Base-by-base conservation (phyloP, 2,329 filamentous ascomycete species). In the Pestalotiopsis sp. region DNA sequence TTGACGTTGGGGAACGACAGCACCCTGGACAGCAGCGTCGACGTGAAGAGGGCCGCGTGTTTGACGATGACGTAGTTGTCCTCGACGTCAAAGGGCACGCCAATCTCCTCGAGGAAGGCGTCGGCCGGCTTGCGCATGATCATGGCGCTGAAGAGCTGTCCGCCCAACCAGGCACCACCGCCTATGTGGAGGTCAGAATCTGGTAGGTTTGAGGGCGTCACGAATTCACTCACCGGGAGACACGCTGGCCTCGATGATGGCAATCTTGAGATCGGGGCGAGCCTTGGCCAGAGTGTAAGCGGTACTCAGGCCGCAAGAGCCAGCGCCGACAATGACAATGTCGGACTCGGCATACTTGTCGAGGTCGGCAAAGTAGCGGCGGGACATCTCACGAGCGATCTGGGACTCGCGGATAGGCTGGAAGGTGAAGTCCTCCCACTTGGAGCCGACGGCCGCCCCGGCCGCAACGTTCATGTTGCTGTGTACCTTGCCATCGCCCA, bases 61-160 rank as follows among this genome's bases (percentile, higher is more conserved):
- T 96, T 97, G 79, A 97, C 94, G 1, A 97, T 93, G 14, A 98
- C 94, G 74, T 92, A 96, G 82, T 92, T 88, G 65, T 92, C 93
- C 77, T 97, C 94, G 71, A 97, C 93, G 76, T 97, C 95, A 78
- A 91, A 97, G 0, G 93, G 90, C 6, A 97, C 91, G 69, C 92
- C 93, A 17, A 97, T 81, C 76, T 97, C 93, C 57, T 87, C 85
- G 69, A 97, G 85, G 85, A 97, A 97, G 67, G 88, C 88, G 77
- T 97, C 92, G 66, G 94, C 94, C 13, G 95, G 94, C 86, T 96
- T 97, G 76, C 94, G 92, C 91, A 98, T 94, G 63, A 97, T 88
- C 94, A 97, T 97, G 77, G 94, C 94, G 70, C 90, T 93, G 89
- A 98, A 97, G 68, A 97, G 92, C 85, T 97, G 95, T 20, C 94